Base-by-base conservation (phyloP, 352 stramenopile genomes). In the Phytophthora brassicae region DNA sequence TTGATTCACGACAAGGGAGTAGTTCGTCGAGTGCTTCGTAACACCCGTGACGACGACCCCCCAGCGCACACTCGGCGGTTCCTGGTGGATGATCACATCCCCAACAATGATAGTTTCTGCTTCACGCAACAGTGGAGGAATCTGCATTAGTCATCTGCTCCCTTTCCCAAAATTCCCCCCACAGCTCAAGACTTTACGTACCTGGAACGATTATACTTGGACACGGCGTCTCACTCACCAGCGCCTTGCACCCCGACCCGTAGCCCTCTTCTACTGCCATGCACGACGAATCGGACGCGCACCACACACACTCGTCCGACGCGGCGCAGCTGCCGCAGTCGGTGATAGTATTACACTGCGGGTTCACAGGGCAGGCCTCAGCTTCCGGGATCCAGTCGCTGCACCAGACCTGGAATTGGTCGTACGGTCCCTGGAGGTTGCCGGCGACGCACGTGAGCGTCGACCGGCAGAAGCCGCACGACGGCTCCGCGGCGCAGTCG, bases 391-490 rank as follows among this genome's bases (percentile, higher is more conserved):
- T 77, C 84, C 84, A 97, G 35, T 82, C 67, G 5, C 70, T 75
- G 63, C 81, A 92, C 53, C 48, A 72, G 4, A 74, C 52, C 22
- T 82, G 63, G 47, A 69, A 66, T 16, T 58, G 55, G 29, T 64
- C 59, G 31, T 69, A 68, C 17, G 77, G 84, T 6, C 81, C 88
- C 14, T 73, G 61, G n/a, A 74, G 63, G 31, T 75, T 75, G n/a
- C 92, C 90, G 4, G 66, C 60, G 20, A 88, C 60, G 64, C 93
- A 98, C 54, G 70, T 84, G 63, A 98, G 79, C n/a, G 90, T 97
- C 47, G 89, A 96, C 45, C 91, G 71, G 60, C 93, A 98, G 56
- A 91, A 98, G 3, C 93, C 93, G 52, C 92, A 98, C 12, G 75
- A 72, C 11, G 68, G 55, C 41, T 81, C 72, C 7, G 66, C 56